phyloP scores from a whole-genome alignment of 2,329 filamentous ascomycete genomes.

The Venturia asperata region DNA sequence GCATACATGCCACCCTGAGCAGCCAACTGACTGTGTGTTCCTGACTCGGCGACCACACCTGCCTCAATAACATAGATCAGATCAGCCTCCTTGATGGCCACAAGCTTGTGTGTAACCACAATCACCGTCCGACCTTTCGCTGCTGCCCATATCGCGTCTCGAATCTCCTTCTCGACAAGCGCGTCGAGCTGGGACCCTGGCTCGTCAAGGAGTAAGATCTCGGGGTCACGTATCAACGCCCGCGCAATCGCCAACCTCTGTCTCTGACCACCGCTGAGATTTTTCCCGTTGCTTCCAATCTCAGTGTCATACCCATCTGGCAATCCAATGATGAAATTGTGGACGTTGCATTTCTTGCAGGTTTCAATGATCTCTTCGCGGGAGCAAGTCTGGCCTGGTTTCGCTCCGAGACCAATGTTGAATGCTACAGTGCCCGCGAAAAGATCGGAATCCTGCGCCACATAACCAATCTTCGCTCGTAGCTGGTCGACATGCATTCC shows the following conservation, averaged over 20 bases:
- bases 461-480: constrained; percentile 37
- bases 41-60: constrained; percentile 26
- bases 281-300: constrained; percentile 37
- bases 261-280: constrained; percentile 41
- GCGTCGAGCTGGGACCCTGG: constrained; percentile 42
- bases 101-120: constrained; percentile 30
- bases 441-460: constrained; percentile 41
- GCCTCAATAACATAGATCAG: constrained; percentile 25
- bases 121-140: constrained; percentile 36
- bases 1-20: constrained; percentile 54
- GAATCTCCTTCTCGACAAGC: constrained; percentile 38
- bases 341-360: constrained; percentile 42
- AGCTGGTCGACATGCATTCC: constrained; percentile 49
- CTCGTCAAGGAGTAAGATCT: constrained; percentile 42
- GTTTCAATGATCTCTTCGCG: constrained; percentile 38
- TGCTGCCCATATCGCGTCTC: constrained; percentile 49
- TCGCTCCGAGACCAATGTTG: constrained; percentile 38
- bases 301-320: constrained; percentile 43
- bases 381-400: constrained; percentile 23
- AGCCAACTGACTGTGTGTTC: constrained; percentile 22
- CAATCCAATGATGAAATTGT: constrained; percentile 36
- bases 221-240: constrained; percentile 40
- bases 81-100: constrained; percentile 25
- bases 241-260: constrained; percentile 42
- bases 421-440: constrained; percentile 39